phyloP scores from a whole-genome alignment of 352 stramenopile genomes.

The Phytopythium kandeliae region DNA sequence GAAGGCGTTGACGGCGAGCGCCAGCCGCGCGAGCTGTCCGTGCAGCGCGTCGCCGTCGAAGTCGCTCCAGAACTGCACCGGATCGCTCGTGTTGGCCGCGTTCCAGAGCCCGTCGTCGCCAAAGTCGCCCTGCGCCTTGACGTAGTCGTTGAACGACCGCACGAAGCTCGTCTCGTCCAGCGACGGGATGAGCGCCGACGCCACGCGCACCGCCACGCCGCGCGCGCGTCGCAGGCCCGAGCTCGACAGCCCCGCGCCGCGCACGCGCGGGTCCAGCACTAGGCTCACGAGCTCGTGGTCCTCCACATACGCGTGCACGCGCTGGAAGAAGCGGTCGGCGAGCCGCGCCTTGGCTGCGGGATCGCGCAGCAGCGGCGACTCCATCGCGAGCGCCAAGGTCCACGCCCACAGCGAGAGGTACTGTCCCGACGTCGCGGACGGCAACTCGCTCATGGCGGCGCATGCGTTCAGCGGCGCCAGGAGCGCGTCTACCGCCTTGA shows the following conservation, averaged over 20 bases:
- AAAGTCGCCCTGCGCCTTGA: constrained; percentile 33
- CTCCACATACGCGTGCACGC: constrained; percentile 26
- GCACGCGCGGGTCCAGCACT: constrained; percentile 28
- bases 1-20: constrained; percentile 23
- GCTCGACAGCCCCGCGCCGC: constrained; percentile 26
- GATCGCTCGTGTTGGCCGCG: constrained; percentile 21
- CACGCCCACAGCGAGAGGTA: constrained; percentile 28
- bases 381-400: constrained; percentile 19
- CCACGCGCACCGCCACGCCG: constrained; percentile 21
- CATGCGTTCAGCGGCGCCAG: constrained; percentile 22
- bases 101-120: constrained; percentile 30
- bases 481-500: constrained; percentile 17
- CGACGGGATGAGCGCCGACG: constrained; percentile 10
- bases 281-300: constrained; percentile 28
- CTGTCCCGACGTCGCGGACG: constrained; percentile 23
- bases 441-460: constrained; percentile 20
- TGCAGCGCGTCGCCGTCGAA: constrained; percentile 28
- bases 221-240: constrained; percentile 27
- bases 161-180: constrained; percentile 32
- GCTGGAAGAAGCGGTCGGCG: constrained; percentile 16
- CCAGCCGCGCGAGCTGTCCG: constrained; percentile 22
- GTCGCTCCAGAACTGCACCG: constrained; percentile 32
- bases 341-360: constrained; percentile 9
- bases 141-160: constrained; percentile 36
- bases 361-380: constrained; percentile 22